Conservation (phyloP, 2,329 filamentous ascomycete genomes). For the Aspergillus sp. region DNA sequence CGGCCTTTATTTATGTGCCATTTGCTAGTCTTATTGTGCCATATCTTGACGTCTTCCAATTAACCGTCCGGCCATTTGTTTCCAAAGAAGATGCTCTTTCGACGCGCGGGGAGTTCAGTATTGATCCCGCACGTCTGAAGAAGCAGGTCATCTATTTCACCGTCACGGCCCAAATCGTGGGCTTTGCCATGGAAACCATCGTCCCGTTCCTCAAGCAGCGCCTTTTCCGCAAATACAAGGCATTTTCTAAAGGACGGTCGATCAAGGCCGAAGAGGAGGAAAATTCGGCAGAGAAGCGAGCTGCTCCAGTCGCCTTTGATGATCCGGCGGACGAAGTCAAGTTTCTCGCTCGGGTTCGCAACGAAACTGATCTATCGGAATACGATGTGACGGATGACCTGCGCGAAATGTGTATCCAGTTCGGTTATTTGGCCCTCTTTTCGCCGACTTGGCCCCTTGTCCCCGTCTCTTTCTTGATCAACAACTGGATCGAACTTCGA, state of each 20-base stretch:
- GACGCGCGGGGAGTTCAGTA: conserved; percentile 60
- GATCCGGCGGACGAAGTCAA: conserved; percentile 74
- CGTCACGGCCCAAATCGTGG: conserved; percentile 90
- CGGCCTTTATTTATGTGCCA: conserved; percentile 90
- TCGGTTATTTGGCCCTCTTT: conserved; percentile 86
- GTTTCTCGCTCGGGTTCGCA: conserved; percentile 77
- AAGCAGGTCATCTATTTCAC: conserved; percentile 97
- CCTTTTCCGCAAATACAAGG: conserved; percentile 66
- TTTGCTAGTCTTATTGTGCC: conserved; percentile 84
- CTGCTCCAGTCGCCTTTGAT: conserved; percentile 39
- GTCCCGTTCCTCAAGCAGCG: conserved; percentile 81
- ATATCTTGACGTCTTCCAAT: conserved; percentile 79
- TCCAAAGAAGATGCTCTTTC: conserved; percentile 68
- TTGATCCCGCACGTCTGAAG: conserved; percentile 77
- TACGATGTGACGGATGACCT: conserved; percentile 92
- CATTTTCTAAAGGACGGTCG: conserved; percentile 24
- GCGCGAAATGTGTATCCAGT: conserved; percentile 89
- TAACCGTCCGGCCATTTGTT: conserved; percentile 70
- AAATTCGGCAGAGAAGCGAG: conserved; percentile 16
- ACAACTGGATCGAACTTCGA: conserved; percentile 94
- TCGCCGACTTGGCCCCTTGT: conserved; percentile 92
- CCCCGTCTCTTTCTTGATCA: conserved; percentile 81
- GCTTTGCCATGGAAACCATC: conserved; percentile 78
- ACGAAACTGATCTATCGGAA: conserved; percentile 76
- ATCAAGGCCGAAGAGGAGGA: conserved; percentile 15